Evolutionary conservation across 2,329 filamentous ascomycete genomes (phyloP), one percentile per base, ranked within the genome.

Genomic region (Aphanocladium album): DNA sequence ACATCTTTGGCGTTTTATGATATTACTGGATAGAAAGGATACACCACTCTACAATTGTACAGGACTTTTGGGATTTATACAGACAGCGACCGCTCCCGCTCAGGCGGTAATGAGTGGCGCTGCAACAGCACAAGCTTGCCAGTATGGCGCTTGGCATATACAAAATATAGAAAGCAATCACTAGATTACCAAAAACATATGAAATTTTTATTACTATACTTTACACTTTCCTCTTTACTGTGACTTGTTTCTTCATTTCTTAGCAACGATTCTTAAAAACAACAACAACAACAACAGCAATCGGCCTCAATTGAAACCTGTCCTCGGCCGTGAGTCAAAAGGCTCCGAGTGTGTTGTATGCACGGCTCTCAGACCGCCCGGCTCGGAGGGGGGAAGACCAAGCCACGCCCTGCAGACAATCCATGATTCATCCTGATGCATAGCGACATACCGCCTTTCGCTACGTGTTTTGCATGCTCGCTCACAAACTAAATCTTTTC

Each of bases 31-130:
- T 30, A 21, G 16, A 19, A 21, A 30, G 50, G 45, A 49, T 37
- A 41, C 53, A 45, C n/a, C 57, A 60, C 49, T 60, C 39, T 60
- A 60, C 49, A 57, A 53, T 39, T 50, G 49, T 52, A 52, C 49
- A 51, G 27, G 23, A 52, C 4, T 9, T 7, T 21, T 23, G 19
- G 14, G 35, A 39, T 9, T 30, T 16, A 19, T 16, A 52, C 9
- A 16, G 21, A 8, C 9, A 7, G 52, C 23, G 51, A 54, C 54
- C 54, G 54, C 54, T 57, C 43, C 30, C 54, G 43, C 30, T 11
- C n/a, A 33, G 27, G 54, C 30, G 54, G 41, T 37, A 47, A 46
- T n/a, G 30, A 49, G 54, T 49, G 54, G 54, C 30, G 33, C 16
- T 5, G n/a, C 25, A 27, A 45, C 50, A 45, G 52, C 25, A 55